Evolutionary conservation across 1,284 basidiomycete genomes (phyloP), one percentile per base, ranked within the genome.

Genomic region (Earliella scabrosa): DNA sequence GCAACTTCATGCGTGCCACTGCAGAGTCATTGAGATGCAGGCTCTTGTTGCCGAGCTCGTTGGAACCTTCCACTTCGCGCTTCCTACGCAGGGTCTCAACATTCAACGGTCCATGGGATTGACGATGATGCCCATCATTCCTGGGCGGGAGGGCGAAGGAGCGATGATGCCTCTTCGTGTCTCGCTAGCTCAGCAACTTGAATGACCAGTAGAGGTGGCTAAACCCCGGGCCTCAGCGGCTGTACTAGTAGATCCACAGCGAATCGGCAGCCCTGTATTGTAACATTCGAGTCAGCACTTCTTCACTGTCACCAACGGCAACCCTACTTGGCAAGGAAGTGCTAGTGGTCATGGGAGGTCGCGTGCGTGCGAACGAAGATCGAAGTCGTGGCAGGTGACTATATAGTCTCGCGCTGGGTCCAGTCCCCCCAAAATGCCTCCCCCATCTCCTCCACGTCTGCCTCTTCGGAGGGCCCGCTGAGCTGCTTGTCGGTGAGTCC

Each of bases 11-110:
- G n/a, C n/a, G n/a, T n/a, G n/a, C n/a, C n/a, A n/a, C n/a, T n/a
- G n/a, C 39, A 76, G 73, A 6, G 60, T 82, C 0, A 66, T 78
- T 29, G 80, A 85, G 56, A 68, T 84, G 13, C 80, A 82, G 56
- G 70, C 75, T 0, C 77, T 84, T 64, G 63, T 82, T 4, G 73
- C 77, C 26, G 78, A 81, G 55, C 71, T 79, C 2, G 48, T 83
- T 26, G 66, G 72, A 40, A 72, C 73, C 41, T 83, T 83, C 53
- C 76, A 82, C 56, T 78, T 82, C 55, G 48, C 67, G 5, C 63
- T 72, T 44, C 57, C 76, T 2, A 21, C 38, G 31, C 18, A 47
- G 43, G 27, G n/a, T 3, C 24, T 44, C 43, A 26, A 27, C 14
- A 44, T 44, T 16, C 26, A 29, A 26, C 43, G 43, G 26, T 44